A percentile compares a stretch with the other conserved stretches of the same genome.
phyloP scores from a whole-genome alignment of 768 basidiomycete genomes.

The Lanmaoa rubissima region DNA sequence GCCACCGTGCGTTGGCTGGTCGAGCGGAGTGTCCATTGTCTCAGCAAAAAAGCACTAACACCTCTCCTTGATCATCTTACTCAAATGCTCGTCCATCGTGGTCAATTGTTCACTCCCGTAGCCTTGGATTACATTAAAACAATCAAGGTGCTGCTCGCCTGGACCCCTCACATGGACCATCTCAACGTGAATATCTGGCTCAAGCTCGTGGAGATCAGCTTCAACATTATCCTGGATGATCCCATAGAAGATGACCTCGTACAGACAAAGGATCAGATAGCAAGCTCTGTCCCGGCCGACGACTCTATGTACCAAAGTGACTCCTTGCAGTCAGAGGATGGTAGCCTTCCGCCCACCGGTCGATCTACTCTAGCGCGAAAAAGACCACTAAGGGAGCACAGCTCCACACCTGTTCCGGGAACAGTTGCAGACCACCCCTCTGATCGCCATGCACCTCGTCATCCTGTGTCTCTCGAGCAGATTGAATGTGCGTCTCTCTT shows the following conservation, averaged over 20 bases:
- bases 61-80: constrained; percentile 64
- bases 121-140: constrained; percentile 83
- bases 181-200: constrained; percentile 67
- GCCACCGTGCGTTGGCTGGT: constrained; percentile 70
- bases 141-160: constrained; percentile 60
- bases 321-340: constrained; percentile 29
- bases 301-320: constrained; percentile 36
- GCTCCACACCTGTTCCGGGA: constrained; percentile 21
- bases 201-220: constrained; percentile 62
- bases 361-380: constrained; percentile 22
- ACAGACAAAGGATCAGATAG: constrained; percentile 23
- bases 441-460: constrained; percentile 25
- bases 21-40: constrained; percentile 54
- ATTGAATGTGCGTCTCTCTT: constrained; percentile 71
- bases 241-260: constrained; percentile 36
- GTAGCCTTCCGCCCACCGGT: constrained; percentile 32
- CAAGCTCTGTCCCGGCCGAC: constrained; percentile 10
- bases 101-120: constrained; percentile 56
- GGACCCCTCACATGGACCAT: constrained; percentile 76
- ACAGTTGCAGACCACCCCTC: constrained; percentile 17
- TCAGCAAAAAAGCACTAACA: constrained; percentile 55
- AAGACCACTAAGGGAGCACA: constrained; percentile 23
- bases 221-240: constrained; percentile 76
- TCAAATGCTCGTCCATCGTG: constrained; percentile 53
- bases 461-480: constrained; percentile 52